These are phyloP conservation scores for Strobilomyces confusus DNA, from an alignment of 768 basidiomycete genomes.

Conservation along the genomic window DNA sequence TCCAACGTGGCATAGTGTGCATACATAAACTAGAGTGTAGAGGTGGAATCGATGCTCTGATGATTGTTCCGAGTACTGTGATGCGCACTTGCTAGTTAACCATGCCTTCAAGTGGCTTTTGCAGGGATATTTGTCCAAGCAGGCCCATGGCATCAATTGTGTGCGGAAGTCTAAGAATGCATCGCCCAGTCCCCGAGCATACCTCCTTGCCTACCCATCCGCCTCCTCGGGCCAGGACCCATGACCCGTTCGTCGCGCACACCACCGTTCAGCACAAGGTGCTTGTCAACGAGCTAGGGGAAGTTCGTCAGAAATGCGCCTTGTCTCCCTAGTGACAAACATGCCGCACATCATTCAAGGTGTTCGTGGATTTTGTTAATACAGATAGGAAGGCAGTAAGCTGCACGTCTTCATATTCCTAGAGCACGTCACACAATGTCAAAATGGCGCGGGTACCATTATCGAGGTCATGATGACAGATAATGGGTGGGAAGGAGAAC, in stretches of 20 bases:
- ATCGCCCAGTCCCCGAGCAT: conserved; percentile 53
- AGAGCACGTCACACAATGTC: neutral
- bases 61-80: neutral
- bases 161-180: conserved; percentile 33
- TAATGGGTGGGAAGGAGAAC: neutral
- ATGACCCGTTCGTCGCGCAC: conserved; percentile 49
- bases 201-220: conserved; percentile 46
- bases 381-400: conserved; percentile 85
- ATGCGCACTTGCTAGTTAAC: neutral
- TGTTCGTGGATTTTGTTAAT: conserved; percentile 83
- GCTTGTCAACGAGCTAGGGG: conserved; percentile 72
- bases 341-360: conserved; percentile 80
- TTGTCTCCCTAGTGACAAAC: neutral
- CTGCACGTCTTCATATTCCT: conserved; percentile 97
- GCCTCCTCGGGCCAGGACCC: conserved; percentile 45
- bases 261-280: conserved; percentile 54
- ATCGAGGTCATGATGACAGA: neutral
- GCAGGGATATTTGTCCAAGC: neutral
- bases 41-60: neutral
- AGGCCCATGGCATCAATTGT: neutral
- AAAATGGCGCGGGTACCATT: neutral
- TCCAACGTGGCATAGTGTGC: too few relatives aligned
- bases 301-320: conserved; percentile 1
- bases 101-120: neutral
- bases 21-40: too few relatives aligned